phyloP scores from a whole-genome alignment of 2,329 filamentous ascomycete genomes.

The Podosphaera leucotricha region DNA sequence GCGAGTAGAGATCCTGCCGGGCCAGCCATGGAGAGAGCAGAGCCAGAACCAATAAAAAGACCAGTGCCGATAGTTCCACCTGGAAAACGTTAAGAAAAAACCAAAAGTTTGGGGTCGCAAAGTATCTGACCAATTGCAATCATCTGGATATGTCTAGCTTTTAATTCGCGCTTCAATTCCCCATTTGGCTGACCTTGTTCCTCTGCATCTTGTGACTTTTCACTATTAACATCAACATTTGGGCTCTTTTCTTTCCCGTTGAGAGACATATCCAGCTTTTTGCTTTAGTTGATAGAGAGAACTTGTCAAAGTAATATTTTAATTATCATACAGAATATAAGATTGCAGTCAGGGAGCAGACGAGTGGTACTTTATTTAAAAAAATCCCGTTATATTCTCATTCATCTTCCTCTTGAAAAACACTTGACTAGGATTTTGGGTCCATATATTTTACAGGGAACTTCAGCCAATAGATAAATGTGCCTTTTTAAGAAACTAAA shows the following conservation, averaged over 20 bases:
- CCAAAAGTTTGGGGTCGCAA: neutral
- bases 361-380: neutral
- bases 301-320: neutral
- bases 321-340: neutral
- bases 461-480: neutral
- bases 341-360: neutral
- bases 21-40: conserved; percentile 35
- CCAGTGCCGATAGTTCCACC: conserved; percentile 48
- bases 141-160: conserved; percentile 41
- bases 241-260: neutral
- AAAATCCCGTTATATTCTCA: neutral
- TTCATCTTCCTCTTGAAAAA: neutral
- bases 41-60: conserved; percentile 45
- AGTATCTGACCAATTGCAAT: conserved; percentile 28
- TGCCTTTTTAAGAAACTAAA: neutral
- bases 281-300: neutral
- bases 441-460: neutral
- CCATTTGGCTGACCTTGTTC: conserved; percentile 2
- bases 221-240: conserved; percentile 2
- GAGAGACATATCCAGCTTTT: neutral
- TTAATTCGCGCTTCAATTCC: conserved; percentile 19
- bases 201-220: conserved; percentile 10
- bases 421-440: neutral
- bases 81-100: conserved; percentile 6
- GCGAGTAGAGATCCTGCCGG: conserved; percentile 44